Percentiles rank a stretch among this genome's conserved stretches.
Evolutionary conservation across 1,284 basidiomycete species (phyloP).

Genomic region (Serendipita sp.): DNA sequence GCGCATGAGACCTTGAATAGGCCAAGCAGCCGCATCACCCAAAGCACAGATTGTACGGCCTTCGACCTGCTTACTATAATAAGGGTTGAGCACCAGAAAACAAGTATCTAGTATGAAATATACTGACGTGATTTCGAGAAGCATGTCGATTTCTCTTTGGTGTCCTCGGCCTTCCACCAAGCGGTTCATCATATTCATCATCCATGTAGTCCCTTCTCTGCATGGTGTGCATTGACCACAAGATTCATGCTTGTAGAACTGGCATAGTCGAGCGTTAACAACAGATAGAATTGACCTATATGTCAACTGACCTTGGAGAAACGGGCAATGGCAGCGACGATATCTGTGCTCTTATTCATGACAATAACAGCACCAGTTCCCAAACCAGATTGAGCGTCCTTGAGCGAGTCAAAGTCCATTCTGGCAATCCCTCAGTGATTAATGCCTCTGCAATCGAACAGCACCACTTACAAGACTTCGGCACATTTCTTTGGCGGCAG

Average conservation of each 20-base stretch:
- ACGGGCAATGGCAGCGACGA: conserved; percentile 83
- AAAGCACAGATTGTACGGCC: conserved; percentile 92
- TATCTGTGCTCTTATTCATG: conserved; percentile 96
- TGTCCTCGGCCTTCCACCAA: conserved; percentile 82
- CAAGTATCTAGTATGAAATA: conserved; percentile 5
- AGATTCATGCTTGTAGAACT: conserved; percentile 97
- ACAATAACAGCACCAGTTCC: conserved; percentile 98
- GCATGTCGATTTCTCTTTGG: conserved; percentile 92
- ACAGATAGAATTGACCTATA: background rate
- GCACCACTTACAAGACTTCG: conserved; percentile 60
- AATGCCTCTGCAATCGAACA: background rate
- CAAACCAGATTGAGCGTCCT: conserved; percentile 86
- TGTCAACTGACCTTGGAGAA: conserved; percentile 57
- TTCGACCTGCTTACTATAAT: conserved; percentile 79
- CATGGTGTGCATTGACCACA: conserved; percentile 98
- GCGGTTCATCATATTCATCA: conserved; percentile 97
- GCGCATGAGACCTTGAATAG: conserved; percentile 90
- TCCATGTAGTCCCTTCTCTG: conserved; percentile 92
- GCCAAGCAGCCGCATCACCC: conserved; percentile 97
- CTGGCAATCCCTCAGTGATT: conserved; percentile 24
- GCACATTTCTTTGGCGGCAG: conserved; percentile 69
- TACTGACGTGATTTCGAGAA: conserved; percentile 74
- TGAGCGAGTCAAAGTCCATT: conserved; percentile 98
- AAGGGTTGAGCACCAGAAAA: background rate
- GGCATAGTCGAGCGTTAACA: background rate